Base-by-base conservation (phyloP, 306 rosid genomes). In the Trichosanthes truncata region DNA sequence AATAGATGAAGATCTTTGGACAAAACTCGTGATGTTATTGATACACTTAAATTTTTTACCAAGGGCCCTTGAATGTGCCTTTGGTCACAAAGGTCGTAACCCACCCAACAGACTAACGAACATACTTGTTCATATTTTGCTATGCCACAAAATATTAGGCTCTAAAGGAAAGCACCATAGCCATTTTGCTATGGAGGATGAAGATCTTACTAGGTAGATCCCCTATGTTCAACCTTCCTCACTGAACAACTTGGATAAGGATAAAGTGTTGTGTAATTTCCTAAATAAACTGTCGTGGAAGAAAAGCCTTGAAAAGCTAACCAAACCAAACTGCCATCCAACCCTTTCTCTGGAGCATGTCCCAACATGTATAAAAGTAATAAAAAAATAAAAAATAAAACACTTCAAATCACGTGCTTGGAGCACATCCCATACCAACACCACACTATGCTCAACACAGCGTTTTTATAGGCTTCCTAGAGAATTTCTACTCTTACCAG, bases 401-500 rank as follows among this genome's bases (percentile, higher is more conserved):
- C 68, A 61, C 40, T 67, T 21, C 52, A 40, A 68, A 43, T 71
- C 76, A 23, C 0, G 56, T 41, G 76, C 25, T 71, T 43, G 35
- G 55, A 21, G 36, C 51, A 31, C 31, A 23, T 23, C 55, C 29
- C 55, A 43, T 71, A 23, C 36, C 35, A 71, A 45, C 49, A 45
- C 11, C 1, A 66, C 29, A 66, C 36, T 12, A 41, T 71, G 53
- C 56, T 43, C 56, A 43, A 67, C n/a, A 38, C 18, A 12, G 25
- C 23, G 76, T 43, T 43, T 71, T 11, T 26, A 9, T 21, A 69
- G 5, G 53, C 18, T 69, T 71, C 76, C 55, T 43, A 45, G 21
- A 43, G 9, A 69, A 21, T 69, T 55, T 76, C 66, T 33, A 53
- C 65, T 76, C 88, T 87, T 89, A 92, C 97, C 95, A 18, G 82